phyloP scores from a whole-genome alignment of 129 eudicot species.

The Glebionis coronaria region DNA sequence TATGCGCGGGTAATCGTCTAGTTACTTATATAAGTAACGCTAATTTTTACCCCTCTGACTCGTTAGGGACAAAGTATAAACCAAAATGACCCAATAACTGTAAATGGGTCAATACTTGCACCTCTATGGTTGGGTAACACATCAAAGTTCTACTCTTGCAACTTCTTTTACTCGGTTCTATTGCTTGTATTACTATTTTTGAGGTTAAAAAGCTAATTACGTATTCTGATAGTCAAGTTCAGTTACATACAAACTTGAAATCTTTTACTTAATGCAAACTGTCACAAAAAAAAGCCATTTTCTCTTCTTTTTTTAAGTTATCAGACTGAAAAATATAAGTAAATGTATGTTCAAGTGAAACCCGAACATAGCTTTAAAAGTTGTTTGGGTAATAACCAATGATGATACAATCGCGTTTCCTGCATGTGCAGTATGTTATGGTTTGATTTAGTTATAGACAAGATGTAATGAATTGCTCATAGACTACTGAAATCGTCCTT shows the following conservation, averaged over 20 bases:
- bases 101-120: background rate
- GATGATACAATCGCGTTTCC: too few relatives aligned
- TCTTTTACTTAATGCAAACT: background rate
- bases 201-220: background rate
- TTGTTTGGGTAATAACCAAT: too few relatives aligned
- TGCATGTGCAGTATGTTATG: too few relatives aligned
- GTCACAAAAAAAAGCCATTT: background rate
- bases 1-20: too few relatives aligned
- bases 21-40: too few relatives aligned
- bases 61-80: background rate
- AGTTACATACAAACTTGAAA: background rate
- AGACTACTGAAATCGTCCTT: too few relatives aligned
- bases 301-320: background rate
- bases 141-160: constrained; percentile 3
- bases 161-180: background rate
- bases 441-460: too few relatives aligned
- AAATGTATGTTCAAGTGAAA: background rate
- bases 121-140: background rate
- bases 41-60: background rate
- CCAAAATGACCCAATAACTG: background rate
- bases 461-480: too few relatives aligned
- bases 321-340: too few relatives aligned
- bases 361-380: too few relatives aligned
- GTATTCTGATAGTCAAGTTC: constrained; percentile 6
- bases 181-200: too few relatives aligned